Evolutionary conservation across 345 rosid genomes (phyloP).

Genomic region (Toxicodendron radicans): DNA sequence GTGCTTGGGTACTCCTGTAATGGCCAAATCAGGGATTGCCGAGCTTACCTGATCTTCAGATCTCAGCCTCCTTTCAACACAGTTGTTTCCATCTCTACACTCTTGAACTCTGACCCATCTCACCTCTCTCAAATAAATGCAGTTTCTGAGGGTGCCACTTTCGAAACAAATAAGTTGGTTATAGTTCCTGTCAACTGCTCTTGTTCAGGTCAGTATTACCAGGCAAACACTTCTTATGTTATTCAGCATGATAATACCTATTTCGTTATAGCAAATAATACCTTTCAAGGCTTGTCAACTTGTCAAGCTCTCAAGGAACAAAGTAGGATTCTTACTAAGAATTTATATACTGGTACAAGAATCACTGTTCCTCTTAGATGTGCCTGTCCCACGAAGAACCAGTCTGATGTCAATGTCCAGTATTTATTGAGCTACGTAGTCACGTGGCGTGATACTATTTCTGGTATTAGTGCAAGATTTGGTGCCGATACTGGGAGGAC

Average conservation of each 20-base stretch:
- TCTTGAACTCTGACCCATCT: constrained; percentile 47
- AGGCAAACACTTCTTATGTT: constrained; percentile 50
- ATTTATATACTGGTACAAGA: constrained; percentile 34
- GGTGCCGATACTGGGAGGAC: constrained; percentile 32
- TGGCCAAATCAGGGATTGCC: constrained; percentile 62
- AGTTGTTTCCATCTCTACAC: constrained; percentile 52
- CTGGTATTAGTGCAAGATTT: constrained; percentile 37
- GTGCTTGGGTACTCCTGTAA: constrained; percentile 76
- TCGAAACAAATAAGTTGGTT: constrained; percentile 44
- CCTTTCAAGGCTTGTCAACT: constrained; percentile 71
- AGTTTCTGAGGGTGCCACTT: constrained; percentile 36
- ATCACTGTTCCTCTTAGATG: constrained; percentile 55
- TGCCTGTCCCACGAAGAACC: constrained; percentile 69
- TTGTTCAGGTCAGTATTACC: constrained; percentile 57
- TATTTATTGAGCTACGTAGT: constrained; percentile 50
- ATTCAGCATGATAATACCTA: constrained; percentile 28
- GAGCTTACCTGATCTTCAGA: constrained; percentile 58
- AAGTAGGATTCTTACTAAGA: constrained; percentile 21
- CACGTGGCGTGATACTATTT: constrained; percentile 30
- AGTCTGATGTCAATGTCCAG: constrained; percentile 30
- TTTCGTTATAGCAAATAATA: constrained; percentile 48
- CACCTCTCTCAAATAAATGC: constrained; percentile 47
- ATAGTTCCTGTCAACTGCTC: constrained; percentile 72
- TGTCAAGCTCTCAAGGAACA: constrained; percentile 67
- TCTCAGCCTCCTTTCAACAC: constrained; percentile 52